Evolutionary conservation across 108 stramenopile genomes (phyloP), one percentile per base, ranked within the genome.

Genomic region (Skeletonema marinoi): DNA sequence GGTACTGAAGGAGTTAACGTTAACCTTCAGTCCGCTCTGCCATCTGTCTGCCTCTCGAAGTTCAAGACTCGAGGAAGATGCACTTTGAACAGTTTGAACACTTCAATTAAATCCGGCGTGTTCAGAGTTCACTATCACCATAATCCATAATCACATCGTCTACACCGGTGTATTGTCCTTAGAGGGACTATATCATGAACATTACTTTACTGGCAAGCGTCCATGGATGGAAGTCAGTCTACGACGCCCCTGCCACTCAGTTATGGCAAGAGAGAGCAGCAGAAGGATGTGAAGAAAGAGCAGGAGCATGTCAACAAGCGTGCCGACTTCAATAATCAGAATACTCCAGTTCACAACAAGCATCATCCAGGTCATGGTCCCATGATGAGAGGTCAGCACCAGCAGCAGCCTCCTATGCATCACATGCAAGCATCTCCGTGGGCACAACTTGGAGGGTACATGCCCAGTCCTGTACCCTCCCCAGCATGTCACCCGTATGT

Each of bases 161-260:
- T n/a, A n/a, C n/a, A n/a, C n/a, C n/a, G n/a, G n/a, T n/a, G n/a
- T n/a, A n/a, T n/a, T n/a, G n/a, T n/a, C n/a, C n/a, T n/a, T n/a
- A n/a, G n/a, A n/a, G n/a, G n/a, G n/a, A n/a, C n/a, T n/a, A n/a
- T n/a, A n/a, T n/a, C n/a, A n/a, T n/a, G n/a, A n/a, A n/a, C n/a
- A n/a, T n/a, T n/a, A n/a, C n/a, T n/a, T n/a, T n/a, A n/a, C n/a
- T n/a, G n/a, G n/a, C n/a, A n/a, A n/a, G n/a, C 68, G 58, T 80
- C 72, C 48, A 70, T 87, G 59, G 80, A 78, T 19, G 86, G 88
- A 61, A 85, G 30, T 30, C 36, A 83, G 63, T 81, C 90, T 16
- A 83, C 89, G 14, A 89, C 90, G 12, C 93, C 93, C 4, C 69
- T 94, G 8, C 93, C 93, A 7, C 68, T 89, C 10, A 86, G 82